A percentile compares a stretch with the other conserved stretches of the same genome.
phyloP scores from a whole-genome alignment of 2,329 filamentous ascomycete species.

The Pyrenophora tritici-repentis region DNA sequence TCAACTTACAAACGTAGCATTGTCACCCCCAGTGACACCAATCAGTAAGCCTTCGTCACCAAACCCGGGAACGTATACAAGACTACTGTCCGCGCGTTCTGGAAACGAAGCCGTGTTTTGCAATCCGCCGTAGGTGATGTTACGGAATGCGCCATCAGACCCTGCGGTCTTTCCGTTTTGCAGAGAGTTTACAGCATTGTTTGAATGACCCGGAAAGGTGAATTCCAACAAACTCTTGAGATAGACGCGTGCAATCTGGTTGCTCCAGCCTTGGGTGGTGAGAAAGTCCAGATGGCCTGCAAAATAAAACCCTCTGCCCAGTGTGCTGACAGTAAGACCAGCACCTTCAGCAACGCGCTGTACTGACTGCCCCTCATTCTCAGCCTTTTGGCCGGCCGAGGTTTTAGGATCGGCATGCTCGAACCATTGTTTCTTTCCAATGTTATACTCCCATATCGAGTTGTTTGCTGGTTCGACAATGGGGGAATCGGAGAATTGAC shows the following conservation, averaged over 20 bases:
- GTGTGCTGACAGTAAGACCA: constrained; percentile 69
- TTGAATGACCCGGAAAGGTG: constrained; percentile 71
- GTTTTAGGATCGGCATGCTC: constrained; percentile 67
- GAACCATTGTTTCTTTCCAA: constrained; percentile 63
- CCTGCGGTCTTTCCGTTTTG: constrained; percentile 61
- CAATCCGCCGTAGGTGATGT: constrained; percentile 73
- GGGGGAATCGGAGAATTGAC: constrained; percentile 71
- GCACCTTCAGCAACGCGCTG: constrained; percentile 76
- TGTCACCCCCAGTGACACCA: constrained; percentile 75
- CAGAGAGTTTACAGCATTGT: constrained; percentile 65
- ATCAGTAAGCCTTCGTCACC: constrained; percentile 76
- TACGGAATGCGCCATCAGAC: constrained; percentile 68
- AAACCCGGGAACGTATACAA: constrained; percentile 78
- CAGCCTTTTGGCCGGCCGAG: constrained; percentile 66
- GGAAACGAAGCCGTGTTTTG: constrained; percentile 70
- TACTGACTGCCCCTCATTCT: constrained; percentile 59
- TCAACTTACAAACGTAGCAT: constrained; percentile 64
- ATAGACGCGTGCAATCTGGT: constrained; percentile 66
- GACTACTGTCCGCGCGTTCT: constrained; percentile 72
- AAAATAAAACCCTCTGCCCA: constrained; percentile 78
- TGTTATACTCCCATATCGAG: constrained; percentile 72
- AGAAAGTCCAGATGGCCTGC: constrained; percentile 73
- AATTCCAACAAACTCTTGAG: constrained; percentile 76
- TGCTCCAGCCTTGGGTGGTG: constrained; percentile 70
- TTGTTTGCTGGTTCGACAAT: constrained; percentile 61